Evolutionary conservation across 2,329 filamentous ascomycete genomes (phyloP).

Genomic region (Colletotrichum sp.): DNA sequence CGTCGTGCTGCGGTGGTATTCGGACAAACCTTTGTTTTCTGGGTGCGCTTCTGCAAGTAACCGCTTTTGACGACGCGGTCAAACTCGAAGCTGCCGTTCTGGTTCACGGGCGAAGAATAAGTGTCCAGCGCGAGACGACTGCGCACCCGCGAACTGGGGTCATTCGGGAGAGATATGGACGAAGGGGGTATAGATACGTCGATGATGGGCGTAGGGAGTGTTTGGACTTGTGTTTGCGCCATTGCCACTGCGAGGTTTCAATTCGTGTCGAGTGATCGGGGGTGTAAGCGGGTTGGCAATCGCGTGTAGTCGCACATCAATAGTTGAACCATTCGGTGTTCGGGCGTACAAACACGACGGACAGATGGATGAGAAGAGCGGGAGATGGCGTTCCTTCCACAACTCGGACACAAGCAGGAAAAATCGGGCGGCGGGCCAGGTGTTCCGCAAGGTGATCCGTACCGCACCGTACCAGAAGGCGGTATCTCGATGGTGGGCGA

Average conservation of each 20-base stretch:
- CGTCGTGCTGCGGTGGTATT: not conserved
- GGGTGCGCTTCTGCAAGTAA: conserved; percentile 83
- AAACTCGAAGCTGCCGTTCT: conserved; percentile 95
- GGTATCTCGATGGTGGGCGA: not conserved
- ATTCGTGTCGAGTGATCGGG: not conserved
- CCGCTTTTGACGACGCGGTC: conserved; percentile 92
- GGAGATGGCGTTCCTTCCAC: not conserved
- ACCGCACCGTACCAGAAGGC: not conserved
- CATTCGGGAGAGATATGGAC: conserved; percentile 21
- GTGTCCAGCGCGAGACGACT: conserved; percentile 62
- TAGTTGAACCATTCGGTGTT: conserved; percentile 4
- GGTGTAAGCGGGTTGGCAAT: not conserved
- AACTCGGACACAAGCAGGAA: not conserved
- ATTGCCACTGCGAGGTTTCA: conserved; percentile 2
- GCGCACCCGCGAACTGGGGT: conserved; percentile 31
- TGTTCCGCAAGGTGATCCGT: not conserved
- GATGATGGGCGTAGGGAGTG: conserved; percentile 8
- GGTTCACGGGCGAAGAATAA: conserved; percentile 80
- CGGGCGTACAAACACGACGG: not conserved
- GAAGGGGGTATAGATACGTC: conserved; percentile 26
- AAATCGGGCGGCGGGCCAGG: not conserved
- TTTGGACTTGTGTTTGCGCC: conserved; percentile 16
- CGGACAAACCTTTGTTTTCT: conserved; percentile 82
- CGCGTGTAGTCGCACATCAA: conserved; percentile 14
- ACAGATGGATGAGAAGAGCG: not conserved